These are phyloP conservation scores for Ailanthus altissimus DNA, from an alignment of 345 rosid species.

Conservation along the genomic window DNA sequence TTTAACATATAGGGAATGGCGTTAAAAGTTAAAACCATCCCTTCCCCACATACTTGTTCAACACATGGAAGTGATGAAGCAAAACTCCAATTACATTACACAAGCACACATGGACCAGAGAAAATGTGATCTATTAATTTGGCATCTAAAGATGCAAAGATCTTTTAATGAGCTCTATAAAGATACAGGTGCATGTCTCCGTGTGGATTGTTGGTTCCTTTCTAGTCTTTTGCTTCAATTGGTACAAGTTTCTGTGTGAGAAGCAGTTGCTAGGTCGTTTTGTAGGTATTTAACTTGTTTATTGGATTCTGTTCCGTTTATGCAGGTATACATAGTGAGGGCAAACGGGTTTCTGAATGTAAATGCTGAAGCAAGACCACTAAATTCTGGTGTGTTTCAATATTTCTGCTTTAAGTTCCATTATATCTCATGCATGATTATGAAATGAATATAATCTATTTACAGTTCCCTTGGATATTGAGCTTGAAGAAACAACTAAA, in stretches of 20 bases:
- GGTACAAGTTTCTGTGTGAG: not conserved
- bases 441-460: not conserved
- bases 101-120: not conserved
- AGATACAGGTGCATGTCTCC: not conserved
- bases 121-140: not conserved
- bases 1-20: not conserved
- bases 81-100: not conserved
- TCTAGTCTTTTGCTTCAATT: not conserved
- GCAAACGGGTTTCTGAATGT: conserved; percentile 23
- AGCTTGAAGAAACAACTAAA: not conserved
- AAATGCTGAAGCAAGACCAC: conserved; percentile 22
- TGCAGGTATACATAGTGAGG: conserved; percentile 46
- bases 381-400: conserved; percentile 28
- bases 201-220: not conserved
- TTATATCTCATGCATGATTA: conserved; percentile 4
- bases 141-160: not conserved
- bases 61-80: not conserved
- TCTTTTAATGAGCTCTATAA: not conserved
- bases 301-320: not conserved
- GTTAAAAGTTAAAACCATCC: not conserved
- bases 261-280: not conserved
- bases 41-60: not conserved
- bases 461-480: conserved; percentile 20
- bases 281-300: not conserved
- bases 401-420: conserved; percentile 1